Evolutionary conservation across 345 rosid species (phyloP), one percentile per base, ranked within the genome.

Genomic region (Kernera saxatilis): DNA sequence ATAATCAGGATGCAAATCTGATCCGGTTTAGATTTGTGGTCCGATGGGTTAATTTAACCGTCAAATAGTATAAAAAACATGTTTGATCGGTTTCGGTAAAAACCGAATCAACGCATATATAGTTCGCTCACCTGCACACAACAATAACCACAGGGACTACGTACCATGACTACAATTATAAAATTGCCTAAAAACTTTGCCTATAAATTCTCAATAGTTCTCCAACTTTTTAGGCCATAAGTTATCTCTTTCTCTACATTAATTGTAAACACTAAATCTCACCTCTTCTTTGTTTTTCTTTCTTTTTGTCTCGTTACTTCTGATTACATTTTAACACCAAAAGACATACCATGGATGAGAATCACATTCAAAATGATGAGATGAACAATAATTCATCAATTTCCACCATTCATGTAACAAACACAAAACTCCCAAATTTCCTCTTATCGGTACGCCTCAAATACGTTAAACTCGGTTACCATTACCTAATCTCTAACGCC

Each of bases 381-480:
- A 32, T 13, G 6, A 6, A 64, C 26, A 54, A 17, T 40, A 61
- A 30, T 18, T 32, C 64, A 41, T 43, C 63, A 21, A 12, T 12
- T n/a, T 13, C 9, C 18, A 46, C 72, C 44, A 30, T 67, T 59
- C 64, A 75, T 12, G 64, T 44, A 68, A 75, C 69, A 53, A 72
- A 52, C 33, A 59, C 27, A 40, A 80, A 69, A 10, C 84, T 88
- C 45, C 97, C 97, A 41, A 81, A 88, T 51, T 88, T 90, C 49
- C 91, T 84, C 23, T 56, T 76, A 14, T 83, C 96, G 1, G 78
- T 90, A 46, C 82, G 79, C 12, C 85, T 88, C 65, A 90, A 90
- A 36, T 86, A 90, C 29, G 90, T 92, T 29, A 92, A 92, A 71
- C 85, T 92, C 1, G 93, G 96, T 44, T 89, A 87, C 81, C 94